A percentile compares a stretch with the other conserved stretches of the same genome.
phyloP scores from a whole-genome alignment of 805 yeast species.

The Phaffomyces opuntiae region DNA sequence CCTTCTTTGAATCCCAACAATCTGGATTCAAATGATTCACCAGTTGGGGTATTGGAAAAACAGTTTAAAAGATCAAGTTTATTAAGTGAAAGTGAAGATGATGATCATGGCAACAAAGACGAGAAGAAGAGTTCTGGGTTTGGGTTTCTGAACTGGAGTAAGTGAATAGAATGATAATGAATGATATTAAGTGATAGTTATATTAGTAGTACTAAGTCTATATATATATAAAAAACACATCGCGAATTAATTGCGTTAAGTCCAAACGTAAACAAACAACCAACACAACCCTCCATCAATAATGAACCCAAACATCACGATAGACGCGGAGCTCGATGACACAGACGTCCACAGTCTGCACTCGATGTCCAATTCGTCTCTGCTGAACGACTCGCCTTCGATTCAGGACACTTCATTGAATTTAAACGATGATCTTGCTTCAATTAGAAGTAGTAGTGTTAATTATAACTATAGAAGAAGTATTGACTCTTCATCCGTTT shows the following conservation, averaged over 20 bases:
- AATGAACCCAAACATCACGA: no score
- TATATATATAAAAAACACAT: no score
- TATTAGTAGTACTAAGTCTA: no score
- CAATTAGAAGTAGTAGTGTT: slow-evolving; percentile 16
- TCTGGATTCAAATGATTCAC: no score
- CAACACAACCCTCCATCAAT: no score
- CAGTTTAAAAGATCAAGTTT: slow-evolving; percentile 13
- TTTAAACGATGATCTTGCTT: slow-evolving; percentile 28
- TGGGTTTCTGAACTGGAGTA: no score
- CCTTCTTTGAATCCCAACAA: slow-evolving; percentile 1
- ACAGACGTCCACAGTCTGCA: slow-evolving; percentile 6
- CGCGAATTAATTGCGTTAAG: no score
- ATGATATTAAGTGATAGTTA: no score
- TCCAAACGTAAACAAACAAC: not conserved
- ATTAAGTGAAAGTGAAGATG: slow-evolving; percentile 3
- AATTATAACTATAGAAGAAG: slow-evolving; percentile 18
- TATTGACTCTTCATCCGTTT: slow-evolving; percentile 25
- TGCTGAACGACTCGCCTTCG: not conserved
- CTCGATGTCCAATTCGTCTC: slow-evolving; percentile 9
- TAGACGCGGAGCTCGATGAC: not conserved
- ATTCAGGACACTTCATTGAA: slow-evolving; percentile 7
- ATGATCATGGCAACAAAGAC: not conserved
- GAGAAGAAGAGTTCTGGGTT: no score
- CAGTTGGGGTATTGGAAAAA: slow-evolving; percentile 14
- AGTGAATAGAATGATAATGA: no score